phyloP scores from a whole-genome alignment of 2,329 filamentous ascomycete genomes.

The Cladosporium velox region DNA sequence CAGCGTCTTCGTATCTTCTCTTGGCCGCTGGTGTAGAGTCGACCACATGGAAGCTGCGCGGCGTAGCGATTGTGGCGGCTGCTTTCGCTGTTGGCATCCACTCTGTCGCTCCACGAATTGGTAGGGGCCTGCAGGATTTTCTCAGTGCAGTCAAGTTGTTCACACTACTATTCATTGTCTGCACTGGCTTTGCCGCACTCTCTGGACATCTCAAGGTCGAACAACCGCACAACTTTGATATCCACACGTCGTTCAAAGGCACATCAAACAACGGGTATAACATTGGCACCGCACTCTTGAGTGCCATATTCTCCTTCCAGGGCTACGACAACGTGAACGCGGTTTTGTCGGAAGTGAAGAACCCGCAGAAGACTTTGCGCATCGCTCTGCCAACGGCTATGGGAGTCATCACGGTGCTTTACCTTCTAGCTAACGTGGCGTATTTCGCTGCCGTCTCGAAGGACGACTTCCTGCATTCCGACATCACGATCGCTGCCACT shows the following conservation, averaged over 20 bases:
- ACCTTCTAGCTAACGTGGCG: constrained; percentile 65
- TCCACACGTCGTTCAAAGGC: neutral
- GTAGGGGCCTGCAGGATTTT: neutral
- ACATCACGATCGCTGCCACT: constrained; percentile 67
- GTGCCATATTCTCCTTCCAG: constrained; percentile 67
- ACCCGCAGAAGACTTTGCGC: constrained; percentile 65
- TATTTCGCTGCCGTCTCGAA: constrained; percentile 66
- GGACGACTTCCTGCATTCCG: constrained; percentile 62
- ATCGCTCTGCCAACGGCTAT: constrained; percentile 49
- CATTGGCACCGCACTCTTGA: constrained; percentile 65
- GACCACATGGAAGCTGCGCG: neutral
- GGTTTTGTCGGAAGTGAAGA: constrained; percentile 68
- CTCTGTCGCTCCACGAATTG: neutral
- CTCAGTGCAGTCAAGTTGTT: neutral
- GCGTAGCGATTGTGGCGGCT: neutral
- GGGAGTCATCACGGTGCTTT: constrained; percentile 64
- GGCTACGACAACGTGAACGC: constrained; percentile 68
- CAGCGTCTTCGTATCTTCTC: neutral
- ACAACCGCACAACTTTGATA: neutral
- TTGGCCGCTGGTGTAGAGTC: neutral
- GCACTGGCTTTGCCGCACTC: neutral
- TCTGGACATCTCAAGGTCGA: neutral
- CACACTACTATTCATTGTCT: neutral
- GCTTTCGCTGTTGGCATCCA: neutral
- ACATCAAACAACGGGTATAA: constrained; percentile 63